phyloP scores from a whole-genome alignment of 352 stramenopile species.

The Pythium angustatum region DNA sequence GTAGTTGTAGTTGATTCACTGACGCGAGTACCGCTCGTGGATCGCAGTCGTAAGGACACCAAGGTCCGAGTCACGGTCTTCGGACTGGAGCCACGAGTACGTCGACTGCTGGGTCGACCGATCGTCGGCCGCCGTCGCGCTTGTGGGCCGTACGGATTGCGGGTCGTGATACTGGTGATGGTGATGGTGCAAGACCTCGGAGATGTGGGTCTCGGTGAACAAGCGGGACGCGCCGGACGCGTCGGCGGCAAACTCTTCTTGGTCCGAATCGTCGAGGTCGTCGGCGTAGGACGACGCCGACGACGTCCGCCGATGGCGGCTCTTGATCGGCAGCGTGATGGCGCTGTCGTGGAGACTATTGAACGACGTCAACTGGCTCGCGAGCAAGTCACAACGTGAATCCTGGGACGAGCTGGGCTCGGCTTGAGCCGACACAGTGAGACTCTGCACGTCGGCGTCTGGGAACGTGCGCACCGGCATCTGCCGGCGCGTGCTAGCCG shows the following conservation, averaged over 20 bases:
- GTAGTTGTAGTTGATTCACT: too few relatives aligned
- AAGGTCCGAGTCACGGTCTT: slow-evolving; percentile 5
- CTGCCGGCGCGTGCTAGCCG: neutral
- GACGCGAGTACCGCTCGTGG: slow-evolving; percentile 14
- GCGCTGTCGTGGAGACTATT: slow-evolving; percentile 1
- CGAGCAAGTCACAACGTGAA: neutral
- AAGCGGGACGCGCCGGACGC: neutral
- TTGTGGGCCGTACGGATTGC: neutral
- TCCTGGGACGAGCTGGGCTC: neutral
- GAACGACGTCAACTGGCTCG: slow-evolving; percentile 14
- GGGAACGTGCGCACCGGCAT: neutral
- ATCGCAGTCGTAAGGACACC: slow-evolving; percentile 19
- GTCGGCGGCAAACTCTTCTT: slow-evolving; percentile 1
- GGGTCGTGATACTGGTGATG: neutral
- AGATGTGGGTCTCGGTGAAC: slow-evolving; percentile 5
- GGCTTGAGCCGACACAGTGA: neutral
- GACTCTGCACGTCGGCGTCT: neutral
- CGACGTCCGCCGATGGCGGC: slow-evolving; percentile 1
- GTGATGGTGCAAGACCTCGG: neutral
- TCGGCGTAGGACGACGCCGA: slow-evolving; percentile 20
- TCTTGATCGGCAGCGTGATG: neutral
- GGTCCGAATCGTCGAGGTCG: slow-evolving; percentile 19
- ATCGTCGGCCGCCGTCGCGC: neutral
- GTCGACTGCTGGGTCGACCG: neutral
- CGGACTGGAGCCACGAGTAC: slow-evolving; percentile 12